Evolutionary conservation across 805 yeast species (phyloP).

Genomic region (Diddensiella transvaalensis): DNA sequence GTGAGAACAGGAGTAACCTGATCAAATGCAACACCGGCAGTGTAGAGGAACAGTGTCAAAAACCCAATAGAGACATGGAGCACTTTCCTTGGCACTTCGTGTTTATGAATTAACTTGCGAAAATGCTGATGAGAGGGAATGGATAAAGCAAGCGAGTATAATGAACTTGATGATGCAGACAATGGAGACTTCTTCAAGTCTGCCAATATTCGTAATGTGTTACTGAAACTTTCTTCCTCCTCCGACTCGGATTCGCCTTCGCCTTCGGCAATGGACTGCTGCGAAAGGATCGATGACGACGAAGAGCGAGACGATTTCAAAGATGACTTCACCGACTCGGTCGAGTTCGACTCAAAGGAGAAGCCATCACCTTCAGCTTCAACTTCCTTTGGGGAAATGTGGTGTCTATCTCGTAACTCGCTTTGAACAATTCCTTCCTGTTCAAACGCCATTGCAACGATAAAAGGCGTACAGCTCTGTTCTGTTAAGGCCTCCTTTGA

Average conservation of each 20-base stretch:
- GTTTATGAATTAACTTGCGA: slow-evolving; percentile 59
- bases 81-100: slow-evolving; percentile 84
- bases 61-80: slow-evolving; percentile 90
- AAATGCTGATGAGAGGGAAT: slow-evolving; percentile 32
- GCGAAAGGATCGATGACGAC: not conserved
- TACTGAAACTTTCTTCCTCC: not conserved
- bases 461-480: not conserved
- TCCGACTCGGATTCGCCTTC: not conserved
- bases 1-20: slow-evolving; percentile 60
- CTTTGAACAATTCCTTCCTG: not conserved
- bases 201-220: not conserved
- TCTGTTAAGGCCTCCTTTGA: too few species aligned
- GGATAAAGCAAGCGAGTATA: slow-evolving; percentile 6
- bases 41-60: slow-evolving; percentile 68
- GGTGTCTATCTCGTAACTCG: not conserved
- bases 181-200: not conserved
- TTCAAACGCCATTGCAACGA: not conserved
- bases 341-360: not conserved
- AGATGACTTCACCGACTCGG: not conserved
- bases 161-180: slow-evolving; percentile 2
- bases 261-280: not conserved
- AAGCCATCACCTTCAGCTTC: not conserved
- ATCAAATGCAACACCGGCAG: slow-evolving; percentile 51
- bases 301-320: slow-evolving; percentile 3
- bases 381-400: not conserved